These are phyloP conservation scores for Clitopilus hobsonii DNA, from an alignment of 768 basidiomycete species.

Conservation along the genomic window DNA sequence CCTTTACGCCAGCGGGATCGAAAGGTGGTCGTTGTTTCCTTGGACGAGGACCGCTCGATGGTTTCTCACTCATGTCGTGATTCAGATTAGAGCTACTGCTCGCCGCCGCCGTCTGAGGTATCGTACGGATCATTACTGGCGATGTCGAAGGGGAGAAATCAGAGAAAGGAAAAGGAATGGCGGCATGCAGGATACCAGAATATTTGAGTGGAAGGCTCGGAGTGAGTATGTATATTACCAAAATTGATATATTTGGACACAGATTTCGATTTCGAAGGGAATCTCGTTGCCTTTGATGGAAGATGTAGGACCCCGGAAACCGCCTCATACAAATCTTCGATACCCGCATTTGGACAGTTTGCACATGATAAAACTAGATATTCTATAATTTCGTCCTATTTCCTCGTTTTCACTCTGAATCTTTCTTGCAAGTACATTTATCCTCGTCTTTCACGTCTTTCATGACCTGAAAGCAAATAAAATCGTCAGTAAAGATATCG, in stretches of 20 bases:
- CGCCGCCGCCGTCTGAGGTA: background rate
- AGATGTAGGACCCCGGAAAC: conserved; percentile 20
- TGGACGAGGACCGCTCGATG: conserved; percentile 18
- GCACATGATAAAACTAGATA: conserved; percentile 2
- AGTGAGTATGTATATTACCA: conserved; percentile 14
- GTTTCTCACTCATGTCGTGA: conserved; percentile 14
- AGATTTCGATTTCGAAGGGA: background rate
- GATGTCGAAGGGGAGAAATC: conserved; percentile 16
- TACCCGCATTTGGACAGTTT: conserved; percentile 12
- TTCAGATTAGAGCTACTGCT: conserved; percentile 10
- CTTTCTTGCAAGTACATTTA: conserved; percentile 25
- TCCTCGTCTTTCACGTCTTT: conserved; percentile 40
- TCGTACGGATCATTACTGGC: background rate
- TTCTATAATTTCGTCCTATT: background rate
- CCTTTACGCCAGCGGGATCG: conserved; percentile 42
- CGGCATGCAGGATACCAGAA: conserved; percentile 2
- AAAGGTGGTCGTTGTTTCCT: conserved; percentile 19
- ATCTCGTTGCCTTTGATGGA: background rate
- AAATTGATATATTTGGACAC: conserved; percentile 12
- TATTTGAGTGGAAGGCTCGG: background rate
- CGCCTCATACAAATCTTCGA: conserved; percentile 8
- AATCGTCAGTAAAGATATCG: conserved; percentile 1
- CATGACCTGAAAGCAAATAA: conserved; percentile 35
- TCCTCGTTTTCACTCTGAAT: conserved; percentile 15
- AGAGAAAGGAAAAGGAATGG: conserved; percentile 14